Evolutionary conservation across 345 rosid genomes (phyloP), one percentile per base, ranked within the genome.

Genomic region (Eucalyptus shirleyi): DNA sequence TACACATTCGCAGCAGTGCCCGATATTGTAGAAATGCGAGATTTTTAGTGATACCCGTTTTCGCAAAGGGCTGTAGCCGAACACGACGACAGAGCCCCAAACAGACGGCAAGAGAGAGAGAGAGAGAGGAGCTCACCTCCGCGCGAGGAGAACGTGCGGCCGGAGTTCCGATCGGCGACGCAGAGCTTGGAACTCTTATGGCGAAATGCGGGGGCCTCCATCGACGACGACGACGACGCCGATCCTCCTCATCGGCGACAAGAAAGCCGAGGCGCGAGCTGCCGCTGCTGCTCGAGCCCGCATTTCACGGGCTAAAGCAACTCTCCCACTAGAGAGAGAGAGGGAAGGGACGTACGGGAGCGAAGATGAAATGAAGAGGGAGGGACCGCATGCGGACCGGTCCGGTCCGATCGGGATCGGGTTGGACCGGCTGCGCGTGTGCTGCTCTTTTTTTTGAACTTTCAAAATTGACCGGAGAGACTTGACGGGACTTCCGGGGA

Each of bases 131-230:
- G 60, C 88, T 47, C 45, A 97, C 97, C 97, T 94, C 89, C 87
- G 82, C 21, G 91, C 86, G 91, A 90, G 88, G 47, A 88, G 89
- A 89, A 5, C 9, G 28, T 88, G 17, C 40, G 55, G 87, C 88
- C 88, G 89, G 94, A 93, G 91, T 89, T 94, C 28, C 53, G 89
- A 60, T 92, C 91, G 69, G 92, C 51, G 87, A 88, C 12, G 88
- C 91, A 81, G 86, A 87, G 69, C 88, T 88, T 89, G 86, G 92
- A 89, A 91, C 93, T 92, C 88, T 88, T 89, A 82, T 69, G 89
- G 89, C 91, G 93, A 90, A 93, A 92, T 51, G 83, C 83, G 47
- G 80, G 86, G 45, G 80, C 87, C 91, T 96, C 94, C 99, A 96
- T 95, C 89, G 88, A 89, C 77, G 88, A 53, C 23, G 37, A 44